A percentile compares a stretch with the other conserved stretches of the same genome.
Evolutionary conservation across 495 filamentous ascomycete species (phyloP).

Genomic region (Saxispiralis lemnorum): DNA sequence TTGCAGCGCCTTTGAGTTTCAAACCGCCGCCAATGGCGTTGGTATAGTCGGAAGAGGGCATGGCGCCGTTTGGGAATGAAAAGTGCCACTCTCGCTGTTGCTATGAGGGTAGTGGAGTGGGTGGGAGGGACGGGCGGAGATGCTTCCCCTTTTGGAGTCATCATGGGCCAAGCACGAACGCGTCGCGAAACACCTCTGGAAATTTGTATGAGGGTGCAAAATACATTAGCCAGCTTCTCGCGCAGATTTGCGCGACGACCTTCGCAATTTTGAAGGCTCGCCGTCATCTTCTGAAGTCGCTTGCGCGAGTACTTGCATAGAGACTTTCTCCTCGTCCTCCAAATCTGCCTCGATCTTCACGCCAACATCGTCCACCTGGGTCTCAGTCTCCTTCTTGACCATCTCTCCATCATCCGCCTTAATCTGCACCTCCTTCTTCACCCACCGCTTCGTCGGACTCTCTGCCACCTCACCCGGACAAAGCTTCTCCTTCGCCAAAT

Average conservation of each 20-base stretch:
- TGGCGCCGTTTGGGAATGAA: constrained; percentile 16
- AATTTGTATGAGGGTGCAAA: no score
- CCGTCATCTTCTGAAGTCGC: neutral
- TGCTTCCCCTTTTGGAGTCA: no score
- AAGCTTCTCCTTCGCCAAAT: constrained; percentile 50
- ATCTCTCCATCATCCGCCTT: constrained; percentile 11
- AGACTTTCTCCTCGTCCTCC: neutral
- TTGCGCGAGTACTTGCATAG: neutral
- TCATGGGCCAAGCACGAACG: no score
- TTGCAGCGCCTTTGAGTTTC: constrained; percentile 56
- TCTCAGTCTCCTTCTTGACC: constrained; percentile 2
- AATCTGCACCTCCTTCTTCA: constrained; percentile 12
- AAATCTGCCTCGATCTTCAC: constrained; percentile 9
- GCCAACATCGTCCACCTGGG: constrained; percentile 7
- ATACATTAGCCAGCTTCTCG: no score
- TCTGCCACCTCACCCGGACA: constrained; percentile 40
- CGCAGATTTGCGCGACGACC: no score
- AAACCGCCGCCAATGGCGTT: constrained; percentile 45
- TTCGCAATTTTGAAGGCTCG: no score
- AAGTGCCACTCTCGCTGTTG: no score
- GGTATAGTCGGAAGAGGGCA: constrained; percentile 54
- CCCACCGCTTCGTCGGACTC: constrained; percentile 7
- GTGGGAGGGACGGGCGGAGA: no score
- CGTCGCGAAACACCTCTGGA: no score
- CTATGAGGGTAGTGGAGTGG: no score